A percentile compares a stretch with the other conserved stretches of the same genome.
phyloP scores from a whole-genome alignment of 192 early-diverging fungal genomes.

The Powellomyces hirtus region DNA sequence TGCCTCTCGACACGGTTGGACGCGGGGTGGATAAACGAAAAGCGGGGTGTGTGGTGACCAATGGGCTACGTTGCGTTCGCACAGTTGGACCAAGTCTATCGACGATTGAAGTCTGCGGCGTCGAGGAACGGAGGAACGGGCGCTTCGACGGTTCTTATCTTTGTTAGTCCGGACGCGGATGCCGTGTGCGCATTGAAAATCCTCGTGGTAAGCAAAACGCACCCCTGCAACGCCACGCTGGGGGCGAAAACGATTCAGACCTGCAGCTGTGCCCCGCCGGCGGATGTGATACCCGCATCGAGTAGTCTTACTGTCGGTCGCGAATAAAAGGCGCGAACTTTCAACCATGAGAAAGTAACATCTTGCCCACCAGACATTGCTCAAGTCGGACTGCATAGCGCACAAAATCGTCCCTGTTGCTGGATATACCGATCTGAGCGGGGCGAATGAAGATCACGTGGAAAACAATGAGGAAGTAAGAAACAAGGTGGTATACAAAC shows the following conservation, averaged over 20 bases:
- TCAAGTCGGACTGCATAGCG: constrained; percentile 76
- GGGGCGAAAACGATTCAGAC: no score
- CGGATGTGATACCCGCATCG: no score
- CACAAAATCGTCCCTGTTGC: constrained; percentile 81
- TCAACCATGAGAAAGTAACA: no score
- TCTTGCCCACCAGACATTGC: constrained; percentile 51
- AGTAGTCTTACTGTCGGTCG: no score
- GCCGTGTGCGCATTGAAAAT: constrained; percentile 79
- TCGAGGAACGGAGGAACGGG: constrained; percentile 18
- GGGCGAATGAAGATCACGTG: constrained; percentile 53
- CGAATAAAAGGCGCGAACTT: no score
- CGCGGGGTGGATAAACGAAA: no score
- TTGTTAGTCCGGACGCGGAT: constrained; percentile 78
- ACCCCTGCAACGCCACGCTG: no score
- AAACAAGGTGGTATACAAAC: neutral
- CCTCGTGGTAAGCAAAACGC: constrained; percentile 57
- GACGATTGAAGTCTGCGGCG: constrained; percentile 27
- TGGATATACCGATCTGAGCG: constrained; percentile 60
- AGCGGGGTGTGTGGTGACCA: no score
- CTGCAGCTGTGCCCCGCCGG: no score
- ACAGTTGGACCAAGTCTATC: constrained; percentile 28
- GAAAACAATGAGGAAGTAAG: constrained; percentile 49
- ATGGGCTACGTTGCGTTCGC: constrained; percentile 32
- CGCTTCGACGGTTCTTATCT: constrained; percentile 59
- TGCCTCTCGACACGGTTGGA: no score